phyloP scores from a whole-genome alignment of 2,329 filamentous ascomycete species.

The Fusarium praegraminearum region DNA sequence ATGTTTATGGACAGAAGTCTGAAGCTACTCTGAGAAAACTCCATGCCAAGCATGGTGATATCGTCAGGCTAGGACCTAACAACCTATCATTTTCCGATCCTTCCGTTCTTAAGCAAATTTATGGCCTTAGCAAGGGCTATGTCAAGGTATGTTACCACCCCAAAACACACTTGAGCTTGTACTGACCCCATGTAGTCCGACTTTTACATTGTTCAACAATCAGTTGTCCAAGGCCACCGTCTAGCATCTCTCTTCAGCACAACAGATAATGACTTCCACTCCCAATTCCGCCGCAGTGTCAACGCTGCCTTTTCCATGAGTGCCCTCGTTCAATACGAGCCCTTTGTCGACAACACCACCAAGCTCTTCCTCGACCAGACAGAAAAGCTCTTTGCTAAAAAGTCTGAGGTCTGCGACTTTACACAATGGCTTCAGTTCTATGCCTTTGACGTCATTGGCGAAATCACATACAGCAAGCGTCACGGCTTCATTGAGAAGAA shows the following conservation, averaged over 20 bases:
- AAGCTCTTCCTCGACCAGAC: slow-evolving; percentile 76
- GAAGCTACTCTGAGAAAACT: slow-evolving; percentile 75
- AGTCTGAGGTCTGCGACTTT: slow-evolving; percentile 63
- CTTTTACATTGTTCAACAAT: slow-evolving; percentile 84
- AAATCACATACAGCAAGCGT: slow-evolving; percentile 80
- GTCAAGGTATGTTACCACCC: slow-evolving; percentile 68
- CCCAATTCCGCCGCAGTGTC: slow-evolving; percentile 78
- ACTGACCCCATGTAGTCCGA: slow-evolving; percentile 66
- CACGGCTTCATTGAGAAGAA: slow-evolving; percentile 82
- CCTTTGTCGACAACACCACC: slow-evolving; percentile 81
- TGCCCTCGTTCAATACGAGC: slow-evolving; percentile 81
- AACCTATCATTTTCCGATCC: slow-evolving; percentile 79
- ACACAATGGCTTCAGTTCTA: slow-evolving; percentile 82
- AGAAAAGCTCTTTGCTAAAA: slow-evolving; percentile 64
- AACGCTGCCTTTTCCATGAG: slow-evolving; percentile 84
- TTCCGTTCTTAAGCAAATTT: slow-evolving; percentile 79
- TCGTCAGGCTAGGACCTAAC: slow-evolving; percentile 82
- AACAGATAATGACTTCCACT: slow-evolving; percentile 79
- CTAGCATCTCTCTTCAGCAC: slow-evolving; percentile 82
- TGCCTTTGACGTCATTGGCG: slow-evolving; percentile 84
- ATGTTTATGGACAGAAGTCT: slow-evolving; percentile 73
- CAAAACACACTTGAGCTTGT: slow-evolving; percentile 60
- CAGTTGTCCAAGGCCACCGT: slow-evolving; percentile 74
- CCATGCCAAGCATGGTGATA: slow-evolving; percentile 77
- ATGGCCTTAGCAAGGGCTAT: slow-evolving; percentile 85